phyloP scores from a whole-genome alignment of 2,329 filamentous ascomycete genomes.

The Septoria linicola region DNA sequence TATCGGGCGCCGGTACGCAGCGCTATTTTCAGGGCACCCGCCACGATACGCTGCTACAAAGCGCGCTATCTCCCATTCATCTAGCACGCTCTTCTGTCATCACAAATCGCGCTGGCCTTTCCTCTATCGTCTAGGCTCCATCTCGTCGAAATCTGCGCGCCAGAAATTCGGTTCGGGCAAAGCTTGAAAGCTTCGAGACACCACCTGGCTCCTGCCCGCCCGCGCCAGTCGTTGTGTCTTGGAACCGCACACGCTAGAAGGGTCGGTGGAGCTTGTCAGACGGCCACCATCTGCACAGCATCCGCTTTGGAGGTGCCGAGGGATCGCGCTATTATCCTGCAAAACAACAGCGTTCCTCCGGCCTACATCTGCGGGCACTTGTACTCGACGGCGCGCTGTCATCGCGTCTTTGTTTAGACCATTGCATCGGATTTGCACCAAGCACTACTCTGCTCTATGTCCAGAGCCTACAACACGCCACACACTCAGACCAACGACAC shows the following conservation, averaged over 20 bases:
- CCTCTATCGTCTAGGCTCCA: slow-evolving; percentile 30
- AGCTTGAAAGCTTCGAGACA: slow-evolving; percentile 23
- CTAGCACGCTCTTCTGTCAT: slow-evolving; percentile 29
- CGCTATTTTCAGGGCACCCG: slow-evolving; percentile 41
- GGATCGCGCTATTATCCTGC: slow-evolving; percentile 44
- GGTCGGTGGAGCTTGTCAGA: slow-evolving; percentile 34
- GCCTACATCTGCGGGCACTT: slow-evolving; percentile 37
- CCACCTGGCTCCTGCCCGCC: slow-evolving; percentile 23
- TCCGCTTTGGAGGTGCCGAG: slow-evolving; percentile 45
- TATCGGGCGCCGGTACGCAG: slow-evolving; percentile 34
- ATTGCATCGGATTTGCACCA: slow-evolving; percentile 34
- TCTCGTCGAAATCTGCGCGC: slow-evolving; percentile 28
- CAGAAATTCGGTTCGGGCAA: slow-evolving; percentile 34
- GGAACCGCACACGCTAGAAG: slow-evolving; percentile 34
- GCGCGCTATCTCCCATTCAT: slow-evolving; percentile 31
- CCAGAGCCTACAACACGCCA: slow-evolving; percentile 41
- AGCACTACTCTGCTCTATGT: slow-evolving; percentile 41
- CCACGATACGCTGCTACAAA: slow-evolving; percentile 34
- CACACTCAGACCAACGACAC: slow-evolving; percentile 39
- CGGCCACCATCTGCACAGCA: slow-evolving; percentile 48
- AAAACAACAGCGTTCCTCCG: slow-evolving; percentile 38
- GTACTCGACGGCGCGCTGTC: slow-evolving; percentile 39
- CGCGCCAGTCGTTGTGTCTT: slow-evolving; percentile 23
- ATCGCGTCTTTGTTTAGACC: slow-evolving; percentile 35
- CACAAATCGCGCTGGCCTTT: slow-evolving; percentile 28